A percentile compares a stretch with the other conserved stretches of the same genome.
These are phyloP conservation scores for Mallotus repandus DNA, from an alignment of 441 rosid genomes.

Conservation along the genomic window DNA sequence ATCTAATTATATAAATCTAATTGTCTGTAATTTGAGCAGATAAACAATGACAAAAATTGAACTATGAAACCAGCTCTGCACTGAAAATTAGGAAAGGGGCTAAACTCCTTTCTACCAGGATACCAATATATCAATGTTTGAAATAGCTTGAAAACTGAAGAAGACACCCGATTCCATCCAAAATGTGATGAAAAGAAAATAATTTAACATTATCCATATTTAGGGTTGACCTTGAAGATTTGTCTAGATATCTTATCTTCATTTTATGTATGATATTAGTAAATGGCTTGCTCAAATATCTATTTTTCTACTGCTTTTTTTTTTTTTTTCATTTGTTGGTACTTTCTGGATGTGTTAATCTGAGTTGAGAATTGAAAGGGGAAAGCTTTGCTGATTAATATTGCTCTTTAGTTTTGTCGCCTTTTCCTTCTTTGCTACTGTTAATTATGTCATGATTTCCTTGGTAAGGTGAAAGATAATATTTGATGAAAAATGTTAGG, in stretches of 20 bases:
- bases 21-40: not conserved
- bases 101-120: not conserved
- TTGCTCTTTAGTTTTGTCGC: not conserved
- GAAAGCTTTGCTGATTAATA: not conserved
- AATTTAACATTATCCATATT: too few species aligned
- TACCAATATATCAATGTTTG: too few species aligned
- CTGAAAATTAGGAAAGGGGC: not conserved
- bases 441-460: not conserved
- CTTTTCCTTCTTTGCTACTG: not conserved
- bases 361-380: constrained; percentile 2
- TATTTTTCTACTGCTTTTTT: not conserved
- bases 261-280: not conserved
- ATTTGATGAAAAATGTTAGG: not conserved
- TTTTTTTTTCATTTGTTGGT: not conserved
- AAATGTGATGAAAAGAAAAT: not conserved
- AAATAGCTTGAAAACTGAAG: not conserved
- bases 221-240: not conserved
- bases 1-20: too few species aligned
- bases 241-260: not conserved
- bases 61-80: too few species aligned
- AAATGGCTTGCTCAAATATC: not conserved
- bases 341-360: not conserved
- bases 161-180: not conserved
- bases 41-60: not conserved
- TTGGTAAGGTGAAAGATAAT: not conserved